A percentile compares a stretch with the other conserved stretches of the same genome.
These are phyloP conservation scores for Aureobasidium sp. DNA, from an alignment of 2,329 filamentous ascomycete genomes.

Conservation along the genomic window DNA sequence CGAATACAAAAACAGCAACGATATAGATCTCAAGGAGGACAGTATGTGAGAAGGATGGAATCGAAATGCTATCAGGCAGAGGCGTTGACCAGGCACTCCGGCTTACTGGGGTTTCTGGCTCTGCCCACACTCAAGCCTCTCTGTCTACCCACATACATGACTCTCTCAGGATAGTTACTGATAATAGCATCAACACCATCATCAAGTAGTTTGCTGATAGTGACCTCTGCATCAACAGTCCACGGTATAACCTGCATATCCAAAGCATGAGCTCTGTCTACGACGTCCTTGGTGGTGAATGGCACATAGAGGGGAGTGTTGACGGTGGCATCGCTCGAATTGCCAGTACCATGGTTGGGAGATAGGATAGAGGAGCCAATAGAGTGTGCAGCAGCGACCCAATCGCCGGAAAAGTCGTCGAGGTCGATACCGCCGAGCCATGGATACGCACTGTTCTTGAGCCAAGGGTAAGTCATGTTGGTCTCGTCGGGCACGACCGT, in stretches of 20 bases:
- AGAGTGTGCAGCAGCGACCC: background rate
- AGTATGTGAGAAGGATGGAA: too few relatives aligned
- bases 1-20: too few relatives aligned
- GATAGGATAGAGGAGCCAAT: background rate
- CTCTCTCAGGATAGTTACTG: constrained; percentile 2
- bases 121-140: constrained; percentile 1
- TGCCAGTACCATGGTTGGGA: background rate
- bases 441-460: background rate
- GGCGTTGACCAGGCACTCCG: background rate
- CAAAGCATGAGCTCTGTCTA: background rate
- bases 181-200: background rate
- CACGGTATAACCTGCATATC: background rate
- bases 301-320: background rate
- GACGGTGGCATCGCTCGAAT: background rate
- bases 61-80: background rate
- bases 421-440: background rate
- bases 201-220: background rate
- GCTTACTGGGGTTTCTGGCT: background rate
- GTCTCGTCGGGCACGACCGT: background rate
- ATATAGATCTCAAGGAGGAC: too few relatives aligned
- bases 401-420: background rate
- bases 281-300: background rate
- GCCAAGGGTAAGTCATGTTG: background rate
- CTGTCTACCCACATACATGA: background rate
- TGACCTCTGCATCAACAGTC: background rate